Evolutionary conservation across 1,139 yeast species (phyloP).

Genomic region (Lodderomyces theae): DNA sequence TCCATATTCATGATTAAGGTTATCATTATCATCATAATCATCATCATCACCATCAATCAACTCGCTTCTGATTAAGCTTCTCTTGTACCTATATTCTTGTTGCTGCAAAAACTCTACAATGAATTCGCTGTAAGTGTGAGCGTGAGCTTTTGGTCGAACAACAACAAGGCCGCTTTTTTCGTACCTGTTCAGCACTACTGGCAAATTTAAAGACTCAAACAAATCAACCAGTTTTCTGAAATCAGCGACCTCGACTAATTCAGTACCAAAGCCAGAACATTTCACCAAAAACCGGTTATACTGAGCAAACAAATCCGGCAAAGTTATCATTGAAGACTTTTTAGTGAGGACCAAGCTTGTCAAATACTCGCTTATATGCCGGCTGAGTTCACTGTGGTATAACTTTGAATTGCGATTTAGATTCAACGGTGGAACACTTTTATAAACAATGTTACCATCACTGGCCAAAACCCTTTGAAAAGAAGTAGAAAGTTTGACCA

Average conservation of each 20-base stretch:
- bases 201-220: constrained; percentile 32
- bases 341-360: constrained; percentile 28
- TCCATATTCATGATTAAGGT: constrained; percentile 22
- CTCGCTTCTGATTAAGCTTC: constrained; percentile 25
- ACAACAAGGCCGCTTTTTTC: constrained; percentile 37
- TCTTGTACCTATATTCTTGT: constrained; percentile 26
- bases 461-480: constrained; percentile 35
- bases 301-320: constrained; percentile 42
- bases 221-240: constrained; percentile 30
- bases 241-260: constrained; percentile 31
- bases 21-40: constrained; percentile 17
- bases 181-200: constrained; percentile 31
- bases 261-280: constrained; percentile 44
- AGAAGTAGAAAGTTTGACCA: constrained; percentile 54
- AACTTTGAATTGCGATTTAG: constrained; percentile 29
- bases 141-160: constrained; percentile 22
- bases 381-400: constrained; percentile 38
- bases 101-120: constrained; percentile 24
- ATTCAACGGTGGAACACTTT: constrained; percentile 30
- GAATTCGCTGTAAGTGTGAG: constrained; percentile 23
- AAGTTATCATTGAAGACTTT: constrained; percentile 38
- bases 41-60: constrained; percentile 23
- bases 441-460: constrained; percentile 1
- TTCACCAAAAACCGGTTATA: constrained; percentile 38
- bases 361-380: constrained; percentile 55